phyloP scores from a whole-genome alignment of 768 basidiomycete species.

The Tricholoma sp. region DNA sequence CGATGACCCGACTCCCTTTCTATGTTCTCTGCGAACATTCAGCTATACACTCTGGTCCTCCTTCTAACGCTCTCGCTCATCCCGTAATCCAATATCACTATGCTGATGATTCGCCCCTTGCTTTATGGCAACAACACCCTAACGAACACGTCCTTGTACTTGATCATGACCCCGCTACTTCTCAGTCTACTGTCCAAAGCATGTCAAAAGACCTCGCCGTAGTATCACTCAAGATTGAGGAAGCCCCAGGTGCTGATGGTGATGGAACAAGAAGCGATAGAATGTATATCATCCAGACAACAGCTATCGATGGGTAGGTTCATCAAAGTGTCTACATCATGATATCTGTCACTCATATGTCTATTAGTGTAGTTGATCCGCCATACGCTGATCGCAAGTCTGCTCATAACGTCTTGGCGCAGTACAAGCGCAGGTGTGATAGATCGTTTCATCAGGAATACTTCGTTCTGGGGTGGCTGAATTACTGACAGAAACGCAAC shows the following conservation, averaged over 20 bases:
- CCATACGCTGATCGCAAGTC: slow-evolving; percentile 36
- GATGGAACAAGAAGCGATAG: slow-evolving; percentile 47
- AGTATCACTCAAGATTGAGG: slow-evolving; percentile 59
- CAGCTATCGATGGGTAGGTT: slow-evolving; percentile 38
- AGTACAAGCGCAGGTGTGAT: slow-evolving; percentile 63
- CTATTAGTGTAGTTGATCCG: slow-evolving; percentile 16
- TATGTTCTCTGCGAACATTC: slow-evolving; percentile 68
- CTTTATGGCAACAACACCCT: slow-evolving; percentile 52
- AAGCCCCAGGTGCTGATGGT: slow-evolving; percentile 65
- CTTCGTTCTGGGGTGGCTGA: neutral
- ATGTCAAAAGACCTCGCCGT: slow-evolving; percentile 42
- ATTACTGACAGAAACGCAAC: slow-evolving; percentile 38
- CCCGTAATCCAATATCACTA: slow-evolving; percentile 80
- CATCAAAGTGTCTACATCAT: neutral
- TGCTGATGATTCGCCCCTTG: slow-evolving; percentile 69
- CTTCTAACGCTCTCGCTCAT: slow-evolving; percentile 52
- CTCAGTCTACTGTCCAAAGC: slow-evolving; percentile 44
- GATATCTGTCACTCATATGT: neutral
- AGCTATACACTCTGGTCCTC: slow-evolving; percentile 30
- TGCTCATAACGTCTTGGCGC: slow-evolving; percentile 47
- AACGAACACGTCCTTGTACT: slow-evolving; percentile 74
- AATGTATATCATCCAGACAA: slow-evolving; percentile 77
- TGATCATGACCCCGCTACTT: slow-evolving; percentile 51
- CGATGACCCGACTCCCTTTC: slow-evolving; percentile 42
- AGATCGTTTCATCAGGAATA: neutral